Conservation (phyloP, 2,329 filamentous ascomycete species). For the Didymella exigua region DNA sequence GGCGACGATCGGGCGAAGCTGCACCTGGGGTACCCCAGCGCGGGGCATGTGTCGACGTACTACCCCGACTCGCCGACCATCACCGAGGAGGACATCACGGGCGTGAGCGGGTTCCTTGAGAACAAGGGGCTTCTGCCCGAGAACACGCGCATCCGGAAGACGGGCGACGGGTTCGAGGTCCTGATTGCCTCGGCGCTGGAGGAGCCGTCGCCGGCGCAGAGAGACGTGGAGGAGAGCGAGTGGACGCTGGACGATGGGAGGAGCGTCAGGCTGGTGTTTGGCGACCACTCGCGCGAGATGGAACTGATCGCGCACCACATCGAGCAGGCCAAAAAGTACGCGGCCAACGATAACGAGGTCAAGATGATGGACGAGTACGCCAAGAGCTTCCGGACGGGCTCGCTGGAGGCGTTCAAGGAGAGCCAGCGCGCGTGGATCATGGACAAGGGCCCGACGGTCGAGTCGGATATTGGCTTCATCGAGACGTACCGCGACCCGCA, state of each 20-base stretch:
- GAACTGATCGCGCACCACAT: constrained; percentile 54
- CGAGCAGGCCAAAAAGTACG: constrained; percentile 54
- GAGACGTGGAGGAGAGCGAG: constrained; percentile 53
- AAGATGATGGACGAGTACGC: constrained; percentile 56
- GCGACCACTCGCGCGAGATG: constrained; percentile 56
- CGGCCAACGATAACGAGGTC: constrained; percentile 53
- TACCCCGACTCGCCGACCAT: constrained; percentile 57
- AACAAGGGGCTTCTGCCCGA: constrained; percentile 54
- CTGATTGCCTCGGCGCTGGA: constrained; percentile 55
- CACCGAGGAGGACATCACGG: constrained; percentile 55
- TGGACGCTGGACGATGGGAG: constrained; percentile 56
- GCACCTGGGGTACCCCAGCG: constrained; percentile 57
- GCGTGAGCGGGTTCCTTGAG: constrained; percentile 55
- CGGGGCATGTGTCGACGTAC: constrained; percentile 57
- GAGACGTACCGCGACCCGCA: constrained; percentile 62
- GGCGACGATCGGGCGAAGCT: constrained; percentile 50
- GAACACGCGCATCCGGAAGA: constrained; percentile 57
- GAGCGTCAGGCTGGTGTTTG: constrained; percentile 54
- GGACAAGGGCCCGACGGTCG: constrained; percentile 58
- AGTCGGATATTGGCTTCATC: constrained; percentile 61
- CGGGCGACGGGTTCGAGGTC: constrained; percentile 52
- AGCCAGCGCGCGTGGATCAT: constrained; percentile 60
- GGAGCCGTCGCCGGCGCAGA: constrained; percentile 47
- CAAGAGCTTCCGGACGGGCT: constrained; percentile 58
- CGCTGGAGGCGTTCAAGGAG: constrained; percentile 57